Conservation (phyloP, 2,329 filamentous ascomycete species). For the Cordyceps javanica region DNA sequence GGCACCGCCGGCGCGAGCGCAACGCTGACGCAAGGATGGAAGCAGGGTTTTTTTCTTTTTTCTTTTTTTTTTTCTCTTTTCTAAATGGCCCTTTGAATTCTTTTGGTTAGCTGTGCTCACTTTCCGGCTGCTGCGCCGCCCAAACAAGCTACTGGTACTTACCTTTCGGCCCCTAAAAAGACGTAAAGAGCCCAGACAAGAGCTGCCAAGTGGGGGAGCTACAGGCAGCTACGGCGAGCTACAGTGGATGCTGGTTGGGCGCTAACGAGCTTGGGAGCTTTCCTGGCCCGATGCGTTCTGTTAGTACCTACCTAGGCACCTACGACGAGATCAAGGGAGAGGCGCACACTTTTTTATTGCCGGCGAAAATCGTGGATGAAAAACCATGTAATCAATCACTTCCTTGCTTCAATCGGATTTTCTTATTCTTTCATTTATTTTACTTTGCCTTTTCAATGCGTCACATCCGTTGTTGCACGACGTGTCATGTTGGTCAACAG, state of each 20-base stretch:
- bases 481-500: too few species aligned
- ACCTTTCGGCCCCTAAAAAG: neutral
- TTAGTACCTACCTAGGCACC: neutral
- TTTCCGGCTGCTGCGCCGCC: neutral
- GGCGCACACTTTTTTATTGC: too few species aligned
- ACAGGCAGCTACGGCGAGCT: neutral
- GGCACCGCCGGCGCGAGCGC: neutral
- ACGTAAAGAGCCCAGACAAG: neutral
- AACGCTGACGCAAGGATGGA: conserved; percentile 10
- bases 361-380: too few species aligned
- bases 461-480: neutral
- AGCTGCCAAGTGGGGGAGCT: conserved; percentile 6
- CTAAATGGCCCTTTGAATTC: neutral
- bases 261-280: neutral
- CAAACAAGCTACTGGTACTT: neutral
- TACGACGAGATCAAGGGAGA: too few species aligned
- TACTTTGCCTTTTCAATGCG: neutral
- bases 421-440: too few species aligned
- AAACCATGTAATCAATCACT: too few species aligned
- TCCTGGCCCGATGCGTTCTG: neutral
- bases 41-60: conserved; percentile 1
- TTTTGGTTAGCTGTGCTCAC: neutral
- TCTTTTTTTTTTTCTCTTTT: neutral
- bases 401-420: too few species aligned
- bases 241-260: neutral